Conservation (phyloP, 2,329 filamentous ascomycete genomes). For the Tolypocladium guangdongense region DNA sequence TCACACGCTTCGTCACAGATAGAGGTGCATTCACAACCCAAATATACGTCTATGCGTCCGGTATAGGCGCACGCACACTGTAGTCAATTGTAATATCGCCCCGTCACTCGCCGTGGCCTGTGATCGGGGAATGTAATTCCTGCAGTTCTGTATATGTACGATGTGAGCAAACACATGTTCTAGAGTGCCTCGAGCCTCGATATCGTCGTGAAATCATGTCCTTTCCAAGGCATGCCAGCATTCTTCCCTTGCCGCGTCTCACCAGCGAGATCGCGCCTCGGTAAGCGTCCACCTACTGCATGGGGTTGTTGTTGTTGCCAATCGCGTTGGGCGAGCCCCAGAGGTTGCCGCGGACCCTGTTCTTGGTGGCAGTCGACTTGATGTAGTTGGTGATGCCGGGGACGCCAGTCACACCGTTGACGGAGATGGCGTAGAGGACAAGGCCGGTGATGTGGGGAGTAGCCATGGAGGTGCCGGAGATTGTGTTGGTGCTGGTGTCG, state of each 20-base stretch:
- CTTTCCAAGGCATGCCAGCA: background rate
- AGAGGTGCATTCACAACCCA: no score
- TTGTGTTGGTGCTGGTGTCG: conserved; percentile 30
- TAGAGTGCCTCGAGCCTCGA: background rate
- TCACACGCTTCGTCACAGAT: background rate
- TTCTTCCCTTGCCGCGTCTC: background rate
- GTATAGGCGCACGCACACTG: no score
- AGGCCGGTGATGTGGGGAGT: conserved; percentile 50
- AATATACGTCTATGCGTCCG: no score
- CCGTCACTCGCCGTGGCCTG: no score
- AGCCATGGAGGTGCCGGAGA: conserved; percentile 56
- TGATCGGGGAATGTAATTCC: no score
- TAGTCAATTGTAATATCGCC: no score
- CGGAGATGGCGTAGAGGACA: conserved; percentile 33
- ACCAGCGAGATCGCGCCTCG: background rate
- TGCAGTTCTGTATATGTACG: background rate
- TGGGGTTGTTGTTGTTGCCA: conserved; percentile 35
- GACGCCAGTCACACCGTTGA: conserved; percentile 25
- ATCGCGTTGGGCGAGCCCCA: conserved; percentile 34
- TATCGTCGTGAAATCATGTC: background rate
- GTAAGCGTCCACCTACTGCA: conserved; percentile 10
- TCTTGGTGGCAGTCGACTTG: conserved; percentile 27
- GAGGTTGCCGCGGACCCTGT: conserved; percentile 26
- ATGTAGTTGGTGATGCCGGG: conserved; percentile 30
- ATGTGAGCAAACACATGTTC: background rate